Evolutionary conservation across 1,139 yeast genomes (phyloP), one percentile per base, ranked within the genome.

Genomic region (Suhomyces wounanorum): DNA sequence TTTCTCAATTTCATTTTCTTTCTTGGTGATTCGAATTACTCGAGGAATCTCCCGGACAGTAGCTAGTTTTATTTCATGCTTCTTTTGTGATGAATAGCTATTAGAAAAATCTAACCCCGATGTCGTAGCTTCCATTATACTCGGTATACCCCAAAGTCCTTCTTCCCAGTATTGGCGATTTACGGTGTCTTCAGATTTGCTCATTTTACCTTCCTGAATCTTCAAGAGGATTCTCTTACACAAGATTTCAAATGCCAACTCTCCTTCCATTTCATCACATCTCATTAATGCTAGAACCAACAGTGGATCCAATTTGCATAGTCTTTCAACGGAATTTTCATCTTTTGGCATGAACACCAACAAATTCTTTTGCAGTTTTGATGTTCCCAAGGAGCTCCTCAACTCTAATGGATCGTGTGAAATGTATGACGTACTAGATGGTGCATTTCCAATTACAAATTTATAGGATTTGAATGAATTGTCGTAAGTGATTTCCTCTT

Each of bases 211-310:
- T 16, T 57, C 60, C 35, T 55, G 56, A 31, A 57, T 56, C 47
- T 52, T 55, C 40, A 58, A 49, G 35, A 58, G 50, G n/a, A 58
- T 44, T 21, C 58, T 41, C 47, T 58, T 58, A 54, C 59, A 50
- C 49, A 55, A 43, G 33, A 58, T 55, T 45, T 53, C 55, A 42
- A 57, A 56, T 23, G 59, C 60, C 25, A 54, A 37, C 35, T 51
- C 49, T 5, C 61, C 61, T 44, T 57, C 61, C 49, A 51, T 46
- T 39, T 56, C 59, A 38, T 57, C 59, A 30, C 53, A 43, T 28
- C 52, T 39, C 61, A 58, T 52, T 40, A 55, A 51, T 9, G 58
- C 52, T 26, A 55, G 25, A 3, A 56, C 31, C 28, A 49, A n/a
- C 17, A 11, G 42, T 1, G 55, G 40, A 6, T 49, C 50, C 8